Conservation (phyloP, 495 filamentous ascomycete species). For the Talaromyces nanjingensis region DNA sequence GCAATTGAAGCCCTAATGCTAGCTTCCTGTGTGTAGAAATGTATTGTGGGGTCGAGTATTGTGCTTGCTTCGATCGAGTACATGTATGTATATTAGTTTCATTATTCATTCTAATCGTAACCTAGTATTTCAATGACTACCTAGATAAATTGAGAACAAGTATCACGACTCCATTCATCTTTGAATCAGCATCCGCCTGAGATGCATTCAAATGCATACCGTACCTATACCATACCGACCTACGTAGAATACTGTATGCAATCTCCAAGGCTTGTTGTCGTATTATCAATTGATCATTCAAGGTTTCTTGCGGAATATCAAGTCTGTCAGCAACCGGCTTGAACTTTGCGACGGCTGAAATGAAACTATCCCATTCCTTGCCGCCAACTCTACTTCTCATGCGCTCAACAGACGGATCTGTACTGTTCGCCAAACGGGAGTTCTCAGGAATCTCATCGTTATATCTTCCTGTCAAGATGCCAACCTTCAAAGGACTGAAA, state of each 20-base stretch:
- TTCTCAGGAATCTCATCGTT: conserved; percentile 44
- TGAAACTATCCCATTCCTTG: conserved; percentile 11
- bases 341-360: conserved; percentile 13
- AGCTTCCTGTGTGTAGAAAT: background rate
- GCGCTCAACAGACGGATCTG: conserved; percentile 15
- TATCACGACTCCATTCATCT: background rate
- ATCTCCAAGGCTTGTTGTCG: too few relatives aligned
- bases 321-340: conserved; percentile 49
- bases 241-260: too few relatives aligned
- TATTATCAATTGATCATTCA: too few relatives aligned
- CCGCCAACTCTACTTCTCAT: conserved; percentile 10
- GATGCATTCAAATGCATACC: too few relatives aligned
- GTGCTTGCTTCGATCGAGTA: background rate
- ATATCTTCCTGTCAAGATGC: conserved; percentile 77
- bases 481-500: conserved; percentile 65
- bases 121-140: too few relatives aligned
- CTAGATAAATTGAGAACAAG: background rate
- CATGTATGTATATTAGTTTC: background rate
- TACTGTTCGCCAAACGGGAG: conserved; percentile 24
- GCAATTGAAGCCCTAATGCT: background rate
- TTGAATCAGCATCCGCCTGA: background rate
- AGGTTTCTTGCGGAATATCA: conserved; percentile 37
- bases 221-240: too few relatives aligned
- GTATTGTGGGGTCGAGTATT: background rate
- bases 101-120: background rate